Evolutionary conservation across 2,329 filamentous ascomycete genomes (phyloP), one percentile per base, ranked within the genome.

Genomic region (Fusarium sp.): DNA sequence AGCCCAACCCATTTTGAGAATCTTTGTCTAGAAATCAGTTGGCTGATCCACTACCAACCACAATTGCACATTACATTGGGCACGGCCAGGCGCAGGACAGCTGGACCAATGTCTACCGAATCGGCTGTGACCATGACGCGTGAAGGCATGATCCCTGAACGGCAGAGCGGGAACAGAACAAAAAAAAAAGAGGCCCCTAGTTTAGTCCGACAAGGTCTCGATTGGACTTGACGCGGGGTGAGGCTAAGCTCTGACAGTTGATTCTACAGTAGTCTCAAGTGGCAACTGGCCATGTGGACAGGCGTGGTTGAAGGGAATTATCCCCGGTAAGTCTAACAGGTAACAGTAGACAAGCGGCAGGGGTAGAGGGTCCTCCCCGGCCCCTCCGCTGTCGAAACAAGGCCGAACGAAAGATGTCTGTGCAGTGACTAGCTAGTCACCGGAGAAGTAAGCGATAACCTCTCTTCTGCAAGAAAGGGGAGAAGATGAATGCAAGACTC

Each of bases 1-100:
- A 72, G 73, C 73, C 73, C 73, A 75, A 75, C 71, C 57, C 60
- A 64, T 48, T 58, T 26, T 45, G 53, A 48, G 41, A 73, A 67
- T 71, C 73, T 58, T 30, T 3, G 6, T 58, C 46, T 53, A 55
- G 46, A 58, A 58, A 55, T 66, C 23, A 58, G 56, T 63, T 25
- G 54, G 67, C 65, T 67, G 71, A 62, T 71, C 72, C 70, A 75
- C 73, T 45, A 58, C 70, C 73, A 52, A 52, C 49, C 49, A 52
- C 28, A 30, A 30, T 30, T 30, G 28, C 28, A 30, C 71, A 72
- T 64, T 67, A 58, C 60, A 59, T 67, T 69, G 69, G 72, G 72
- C 72, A 66, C 70, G 49, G 26, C 39, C 41, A 62, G 55, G 39
- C 44, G 58, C 49, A 45, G 59, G 26, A 59, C 62, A 68, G 59